Conservation (phyloP, 2,329 filamentous ascomycete species). For the Colletotrichum paranaense region DNA sequence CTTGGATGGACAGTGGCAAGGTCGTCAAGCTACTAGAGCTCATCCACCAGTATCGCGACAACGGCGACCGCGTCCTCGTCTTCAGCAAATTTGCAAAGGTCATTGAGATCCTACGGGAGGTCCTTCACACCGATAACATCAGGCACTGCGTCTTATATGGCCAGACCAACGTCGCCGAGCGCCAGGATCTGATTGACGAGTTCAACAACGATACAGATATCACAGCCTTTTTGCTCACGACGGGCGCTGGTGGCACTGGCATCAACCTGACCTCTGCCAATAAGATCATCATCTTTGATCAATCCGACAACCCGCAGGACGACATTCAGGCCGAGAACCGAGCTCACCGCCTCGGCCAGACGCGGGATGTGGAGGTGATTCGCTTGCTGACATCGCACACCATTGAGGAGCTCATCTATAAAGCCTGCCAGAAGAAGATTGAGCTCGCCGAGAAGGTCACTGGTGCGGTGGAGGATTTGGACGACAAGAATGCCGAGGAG, state of each 20-base stretch:
- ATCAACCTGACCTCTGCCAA: constrained; percentile 97
- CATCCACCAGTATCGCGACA: constrained; percentile 76
- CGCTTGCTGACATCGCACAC: constrained; percentile 83
- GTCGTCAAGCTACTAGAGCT: constrained; percentile 83
- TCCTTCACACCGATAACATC: constrained; percentile 79
- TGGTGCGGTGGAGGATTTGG: constrained; percentile 48
- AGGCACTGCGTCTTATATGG: constrained; percentile 90
- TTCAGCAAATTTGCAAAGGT: constrained; percentile 95
- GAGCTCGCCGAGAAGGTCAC: constrained; percentile 78
- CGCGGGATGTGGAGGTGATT: constrained; percentile 88
- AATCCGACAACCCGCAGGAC: constrained; percentile 97
- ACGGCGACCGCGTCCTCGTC: constrained; percentile 87
- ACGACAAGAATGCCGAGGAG: constrained; percentile 42
- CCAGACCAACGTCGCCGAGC: constrained; percentile 81
- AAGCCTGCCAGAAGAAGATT: constrained; percentile 91
- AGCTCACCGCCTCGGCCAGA: constrained; percentile 94
- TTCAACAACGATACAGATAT: constrained; percentile 83
- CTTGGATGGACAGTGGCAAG: constrained; percentile 79
- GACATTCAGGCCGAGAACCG: constrained; percentile 99
- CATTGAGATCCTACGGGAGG: constrained; percentile 88
- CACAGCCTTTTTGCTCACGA: constrained; percentile 91
- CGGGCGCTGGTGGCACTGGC: constrained; percentile 93
- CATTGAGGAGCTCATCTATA: constrained; percentile 93
- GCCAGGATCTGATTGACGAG: constrained; percentile 88
- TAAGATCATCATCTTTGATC: constrained; percentile 97